A percentile compares a stretch with the other conserved stretches of the same genome.
These are phyloP conservation scores for Aspergillus sp. DNA, from an alignment of 2,329 filamentous ascomycete species.

Conservation along the genomic window DNA sequence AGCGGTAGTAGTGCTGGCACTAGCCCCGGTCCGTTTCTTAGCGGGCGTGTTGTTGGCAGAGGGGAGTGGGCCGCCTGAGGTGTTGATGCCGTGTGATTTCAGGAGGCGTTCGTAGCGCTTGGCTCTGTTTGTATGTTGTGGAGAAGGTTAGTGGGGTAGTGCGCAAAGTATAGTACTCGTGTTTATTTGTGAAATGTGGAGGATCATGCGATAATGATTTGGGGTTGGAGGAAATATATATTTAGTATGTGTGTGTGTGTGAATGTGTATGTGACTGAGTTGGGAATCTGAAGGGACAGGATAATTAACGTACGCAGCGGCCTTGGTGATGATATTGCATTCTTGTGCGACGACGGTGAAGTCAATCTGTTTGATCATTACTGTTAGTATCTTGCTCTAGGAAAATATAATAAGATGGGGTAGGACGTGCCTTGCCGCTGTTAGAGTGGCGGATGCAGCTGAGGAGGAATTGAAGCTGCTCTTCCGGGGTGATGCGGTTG, in stretches of 20 bases:
- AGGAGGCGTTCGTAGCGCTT: slow-evolving; percentile 70
- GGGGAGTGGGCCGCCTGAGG: slow-evolving; percentile 16
- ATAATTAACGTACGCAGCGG: slow-evolving; percentile 64
- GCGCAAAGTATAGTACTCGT: too few species aligned
- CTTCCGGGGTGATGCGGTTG: slow-evolving; percentile 56
- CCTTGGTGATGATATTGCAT: slow-evolving; percentile 64
- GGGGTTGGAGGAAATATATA: too few species aligned
- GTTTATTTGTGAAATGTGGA: background rate
- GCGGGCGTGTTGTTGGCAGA: background rate
- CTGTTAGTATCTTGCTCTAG: too few species aligned
- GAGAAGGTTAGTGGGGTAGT: too few species aligned
- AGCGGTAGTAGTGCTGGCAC: slow-evolving; percentile 18
- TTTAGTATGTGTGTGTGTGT: too few species aligned
- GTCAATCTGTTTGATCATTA: slow-evolving; percentile 63
- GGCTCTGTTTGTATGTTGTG: slow-evolving; percentile 48
- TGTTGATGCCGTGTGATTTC: slow-evolving; percentile 50
- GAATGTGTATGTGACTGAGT: too few species aligned
- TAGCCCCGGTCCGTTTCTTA: background rate
- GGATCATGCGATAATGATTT: too few species aligned
- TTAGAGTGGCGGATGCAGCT: slow-evolving; percentile 64
- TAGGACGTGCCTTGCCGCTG: slow-evolving; percentile 58
- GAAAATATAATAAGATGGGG: background rate
- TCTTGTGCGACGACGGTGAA: slow-evolving; percentile 67
- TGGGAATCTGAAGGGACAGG: too few species aligned
- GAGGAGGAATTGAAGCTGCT: slow-evolving; percentile 68